Evolutionary conservation across 306 rosid genomes (phyloP).

Genomic region (Trichosanthes truncata): DNA sequence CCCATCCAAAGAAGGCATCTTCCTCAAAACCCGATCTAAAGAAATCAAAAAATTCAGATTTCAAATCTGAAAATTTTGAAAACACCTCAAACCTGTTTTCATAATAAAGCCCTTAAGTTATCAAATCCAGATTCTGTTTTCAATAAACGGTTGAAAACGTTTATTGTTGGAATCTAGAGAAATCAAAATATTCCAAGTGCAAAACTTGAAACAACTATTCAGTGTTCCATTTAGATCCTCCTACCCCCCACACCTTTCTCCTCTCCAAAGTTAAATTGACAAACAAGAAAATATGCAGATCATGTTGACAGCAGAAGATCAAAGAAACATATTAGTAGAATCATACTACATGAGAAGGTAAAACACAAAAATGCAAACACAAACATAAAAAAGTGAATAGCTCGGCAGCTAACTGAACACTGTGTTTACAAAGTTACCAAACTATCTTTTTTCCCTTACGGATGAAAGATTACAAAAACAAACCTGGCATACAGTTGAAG

Average conservation of each 20-base stretch:
- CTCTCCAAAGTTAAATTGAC: slow-evolving; percentile 1
- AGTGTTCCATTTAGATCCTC: neutral
- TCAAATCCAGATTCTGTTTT: too few species aligned
- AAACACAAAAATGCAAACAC: neutral
- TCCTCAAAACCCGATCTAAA: too few species aligned
- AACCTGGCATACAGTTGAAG: slow-evolving; percentile 68
- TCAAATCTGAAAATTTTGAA: too few species aligned
- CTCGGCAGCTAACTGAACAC: neutral
- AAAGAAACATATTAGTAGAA: neutral
- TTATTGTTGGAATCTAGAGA: neutral
- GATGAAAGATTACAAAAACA: slow-evolving; percentile 2
- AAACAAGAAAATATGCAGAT: neutral
- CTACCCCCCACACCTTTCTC: neutral
- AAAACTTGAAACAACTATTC: neutral
- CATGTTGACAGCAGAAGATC: neutral
- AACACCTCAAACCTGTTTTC: too few species aligned
- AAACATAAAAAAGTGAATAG: neutral
- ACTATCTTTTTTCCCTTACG: neutral
- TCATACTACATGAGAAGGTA: neutral
- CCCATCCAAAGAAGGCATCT: too few species aligned
- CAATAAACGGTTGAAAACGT: neutral
- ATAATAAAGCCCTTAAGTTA: too few species aligned
- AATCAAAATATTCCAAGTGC: neutral
- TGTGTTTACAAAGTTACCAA: neutral
- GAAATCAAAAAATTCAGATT: too few species aligned